phyloP scores from a whole-genome alignment of 345 rosid genomes.

The Camelina neglecta region DNA sequence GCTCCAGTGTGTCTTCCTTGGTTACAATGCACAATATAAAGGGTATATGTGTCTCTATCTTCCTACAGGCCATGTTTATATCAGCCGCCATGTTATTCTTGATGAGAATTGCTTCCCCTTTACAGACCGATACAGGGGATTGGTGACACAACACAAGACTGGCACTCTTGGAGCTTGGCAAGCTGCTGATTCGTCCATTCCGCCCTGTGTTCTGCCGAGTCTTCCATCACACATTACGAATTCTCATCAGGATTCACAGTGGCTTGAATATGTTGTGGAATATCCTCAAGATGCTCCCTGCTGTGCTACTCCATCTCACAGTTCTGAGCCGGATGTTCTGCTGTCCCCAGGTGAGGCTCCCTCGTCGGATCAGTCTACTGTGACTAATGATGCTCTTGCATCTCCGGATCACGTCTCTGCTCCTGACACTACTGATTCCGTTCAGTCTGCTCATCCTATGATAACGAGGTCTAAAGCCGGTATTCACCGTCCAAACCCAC shows the following conservation, averaged over 20 bases:
- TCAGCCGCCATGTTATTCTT: not conserved
- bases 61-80: not conserved
- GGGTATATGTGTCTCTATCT: not conserved
- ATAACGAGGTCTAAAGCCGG: not conserved
- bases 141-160: not conserved
- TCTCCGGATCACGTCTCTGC: too few species aligned
- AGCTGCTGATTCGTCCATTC: not conserved
- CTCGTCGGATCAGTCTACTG: too few species aligned
- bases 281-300: too few species aligned
- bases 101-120: not conserved
- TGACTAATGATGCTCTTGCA: too few species aligned
- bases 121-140: not conserved
- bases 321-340: too few species aligned
- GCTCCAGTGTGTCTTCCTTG: not conserved
- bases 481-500: not conserved
- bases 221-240: too few species aligned
- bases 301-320: too few species aligned
- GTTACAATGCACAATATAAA: not conserved
- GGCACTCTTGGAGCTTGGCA: not conserved
- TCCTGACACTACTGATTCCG: too few species aligned
- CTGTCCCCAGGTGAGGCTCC: too few species aligned
- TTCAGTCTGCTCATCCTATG: not conserved
- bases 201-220: too few species aligned
- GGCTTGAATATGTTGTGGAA: too few species aligned
- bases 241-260: too few species aligned